Percentiles rank a stretch among this genome's conserved stretches.
These are phyloP conservation scores for Talaromyces albobiverticillius DNA, from an alignment of 2,329 filamentous ascomycete species.

Conservation along the genomic window DNA sequence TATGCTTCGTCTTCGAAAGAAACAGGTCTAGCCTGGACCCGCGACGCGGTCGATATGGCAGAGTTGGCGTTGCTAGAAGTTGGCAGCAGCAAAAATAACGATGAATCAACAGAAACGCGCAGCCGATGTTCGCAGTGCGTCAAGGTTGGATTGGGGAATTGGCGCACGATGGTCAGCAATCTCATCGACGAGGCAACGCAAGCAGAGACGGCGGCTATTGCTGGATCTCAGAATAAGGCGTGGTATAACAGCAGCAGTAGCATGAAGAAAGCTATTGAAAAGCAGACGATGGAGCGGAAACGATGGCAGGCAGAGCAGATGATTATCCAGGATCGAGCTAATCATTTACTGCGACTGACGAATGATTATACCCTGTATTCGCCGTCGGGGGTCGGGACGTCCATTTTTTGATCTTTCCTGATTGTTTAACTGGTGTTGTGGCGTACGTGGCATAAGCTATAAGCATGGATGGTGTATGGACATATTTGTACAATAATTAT, in stretches of 20 bases:
- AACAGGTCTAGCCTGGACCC: conserved; percentile 82
- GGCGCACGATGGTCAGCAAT: conserved; percentile 73
- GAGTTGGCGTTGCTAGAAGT: conserved; percentile 58
- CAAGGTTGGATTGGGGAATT: conserved; percentile 72
- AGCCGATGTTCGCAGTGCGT: conserved; percentile 75
- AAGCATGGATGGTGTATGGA: no score
- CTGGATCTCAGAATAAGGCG: conserved; percentile 26
- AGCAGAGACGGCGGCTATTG: conserved; percentile 33
- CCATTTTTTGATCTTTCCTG: conserved; percentile 3
- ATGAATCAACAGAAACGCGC: conserved; percentile 25
- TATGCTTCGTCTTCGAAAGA: conserved; percentile 66
- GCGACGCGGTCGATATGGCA: conserved; percentile 78
- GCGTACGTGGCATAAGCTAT: neutral
- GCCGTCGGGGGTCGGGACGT: conserved; percentile 2
- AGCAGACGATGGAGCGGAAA: conserved; percentile 29
- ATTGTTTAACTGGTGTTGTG: neutral
- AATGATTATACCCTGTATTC: conserved; percentile 26
- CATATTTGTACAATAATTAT: no score
- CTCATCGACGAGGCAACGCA: conserved; percentile 49
- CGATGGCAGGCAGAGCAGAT: conserved; percentile 41
- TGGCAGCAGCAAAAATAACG: conserved; percentile 20
- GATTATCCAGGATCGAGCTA: conserved; percentile 35
- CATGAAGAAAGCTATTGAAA: conserved; percentile 22
- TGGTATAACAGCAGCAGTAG: conserved; percentile 30
- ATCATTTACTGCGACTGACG: conserved; percentile 27